phyloP scores from a whole-genome alignment of 2,329 filamentous ascomycete genomes.

The Colletotrichum sp. region DNA sequence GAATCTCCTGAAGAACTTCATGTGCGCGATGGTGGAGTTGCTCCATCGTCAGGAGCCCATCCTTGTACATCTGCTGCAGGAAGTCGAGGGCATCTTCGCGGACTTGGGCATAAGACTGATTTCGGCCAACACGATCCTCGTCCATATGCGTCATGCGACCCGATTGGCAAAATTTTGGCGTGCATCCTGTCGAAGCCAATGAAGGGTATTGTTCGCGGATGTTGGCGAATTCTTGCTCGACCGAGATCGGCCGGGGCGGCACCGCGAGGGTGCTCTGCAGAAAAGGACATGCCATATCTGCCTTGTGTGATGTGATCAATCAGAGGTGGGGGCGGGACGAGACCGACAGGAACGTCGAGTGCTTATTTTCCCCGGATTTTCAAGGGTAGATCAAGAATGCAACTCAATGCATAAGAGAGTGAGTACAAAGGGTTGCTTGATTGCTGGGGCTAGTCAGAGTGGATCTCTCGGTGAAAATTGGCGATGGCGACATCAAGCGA shows the following conservation, averaged over 20 bases:
- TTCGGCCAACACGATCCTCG: conserved; percentile 16
- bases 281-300: conserved; percentile 15
- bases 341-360: neutral
- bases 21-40: conserved; percentile 11
- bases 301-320: neutral
- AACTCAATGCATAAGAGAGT: neutral
- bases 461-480: conserved; percentile 9
- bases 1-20: conserved; percentile 16
- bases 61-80: conserved; percentile 15
- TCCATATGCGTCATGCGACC: conserved; percentile 17
- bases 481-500: conserved; percentile 12
- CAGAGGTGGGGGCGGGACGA: neutral
- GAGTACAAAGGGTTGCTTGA: neutral
- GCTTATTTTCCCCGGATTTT: neutral
- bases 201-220: conserved; percentile 15
- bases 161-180: conserved; percentile 12
- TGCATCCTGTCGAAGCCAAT: conserved; percentile 12
- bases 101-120: conserved; percentile 17
- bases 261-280: conserved; percentile 11
- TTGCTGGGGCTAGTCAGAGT: neutral
- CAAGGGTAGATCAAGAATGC: neutral
- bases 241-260: conserved; percentile 5
- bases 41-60: conserved; percentile 1
- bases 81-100: conserved; percentile 19
- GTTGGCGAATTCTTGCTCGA: conserved; percentile 16